phyloP scores from a whole-genome alignment of 306 rosid species.

The Quercus cerris region DNA sequence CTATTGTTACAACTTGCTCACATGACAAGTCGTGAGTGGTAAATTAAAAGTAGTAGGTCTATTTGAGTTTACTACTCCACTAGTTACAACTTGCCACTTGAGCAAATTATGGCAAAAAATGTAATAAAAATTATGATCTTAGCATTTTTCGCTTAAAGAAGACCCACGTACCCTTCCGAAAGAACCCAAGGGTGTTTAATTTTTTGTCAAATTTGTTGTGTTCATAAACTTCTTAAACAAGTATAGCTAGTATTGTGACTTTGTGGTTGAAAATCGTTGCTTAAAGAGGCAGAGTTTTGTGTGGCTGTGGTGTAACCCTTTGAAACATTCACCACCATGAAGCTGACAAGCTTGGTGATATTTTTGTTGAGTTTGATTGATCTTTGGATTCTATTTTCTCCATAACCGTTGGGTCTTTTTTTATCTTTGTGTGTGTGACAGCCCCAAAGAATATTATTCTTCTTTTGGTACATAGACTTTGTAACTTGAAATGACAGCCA shows the following conservation, averaged over 20 bases:
- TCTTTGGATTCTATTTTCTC: constrained; percentile 43
- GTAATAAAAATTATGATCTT: too few species aligned
- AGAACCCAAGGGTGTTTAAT: too few species aligned
- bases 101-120: too few species aligned
- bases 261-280: constrained; percentile 33
- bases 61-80: too few species aligned
- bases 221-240: too few species aligned
- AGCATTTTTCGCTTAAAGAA: too few species aligned
- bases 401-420: constrained; percentile 22
- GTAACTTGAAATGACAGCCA: constrained; percentile 29
- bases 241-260: background rate
- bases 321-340: constrained; percentile 17
- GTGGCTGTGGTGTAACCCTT: constrained; percentile 32
- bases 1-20: too few species aligned
- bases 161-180: too few species aligned
- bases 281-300: constrained; percentile 2
- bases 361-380: constrained; percentile 14
- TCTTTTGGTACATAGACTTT: background rate
- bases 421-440: constrained; percentile 18
- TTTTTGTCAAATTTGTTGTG: too few species aligned
- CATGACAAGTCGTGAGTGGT: too few species aligned
- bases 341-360: constrained; percentile 4
- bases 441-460: constrained; percentile 35
- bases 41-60: accelerated
- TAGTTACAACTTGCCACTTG: too few species aligned